Conservation (phyloP, 768 basidiomycete genomes). For the Crucibulum laeve region DNA sequence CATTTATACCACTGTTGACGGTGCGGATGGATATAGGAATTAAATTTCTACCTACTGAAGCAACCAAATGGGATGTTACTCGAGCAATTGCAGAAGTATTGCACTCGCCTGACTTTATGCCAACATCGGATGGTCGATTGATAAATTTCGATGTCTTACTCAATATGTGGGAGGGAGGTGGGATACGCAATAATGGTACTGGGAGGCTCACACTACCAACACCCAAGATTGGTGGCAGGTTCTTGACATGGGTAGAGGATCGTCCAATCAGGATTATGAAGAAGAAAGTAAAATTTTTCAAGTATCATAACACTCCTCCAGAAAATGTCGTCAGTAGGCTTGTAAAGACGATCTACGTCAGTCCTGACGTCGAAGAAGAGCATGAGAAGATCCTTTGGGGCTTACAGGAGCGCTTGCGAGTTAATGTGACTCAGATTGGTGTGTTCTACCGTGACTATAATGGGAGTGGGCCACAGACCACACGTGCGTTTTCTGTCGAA, state of each 20-base stretch:
- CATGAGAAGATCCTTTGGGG: constrained; percentile 37
- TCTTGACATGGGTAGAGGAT: constrained; percentile 38
- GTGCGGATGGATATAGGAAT: constrained; percentile 33
- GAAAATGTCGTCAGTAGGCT: constrained; percentile 27
- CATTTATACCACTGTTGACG: not conserved
- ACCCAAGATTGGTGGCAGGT: constrained; percentile 32
- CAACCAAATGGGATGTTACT: constrained; percentile 52
- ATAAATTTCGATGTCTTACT: constrained; percentile 63
- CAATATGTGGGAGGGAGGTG: constrained; percentile 40
- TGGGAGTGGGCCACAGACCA: constrained; percentile 20
- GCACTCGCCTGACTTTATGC: constrained; percentile 49
- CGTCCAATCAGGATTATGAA: constrained; percentile 36
- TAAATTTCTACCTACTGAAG: constrained; percentile 30
- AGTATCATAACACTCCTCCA: constrained; percentile 7
- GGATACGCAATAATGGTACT: constrained; percentile 54
- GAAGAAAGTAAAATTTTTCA: constrained; percentile 34
- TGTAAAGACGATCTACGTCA: constrained; percentile 50
- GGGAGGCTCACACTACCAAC: constrained; percentile 37
- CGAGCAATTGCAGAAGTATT: constrained; percentile 50
- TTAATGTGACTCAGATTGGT: constrained; percentile 67
- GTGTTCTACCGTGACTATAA: constrained; percentile 39
- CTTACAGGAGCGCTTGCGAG: constrained; percentile 44
- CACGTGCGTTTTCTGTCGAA: constrained; percentile 64
- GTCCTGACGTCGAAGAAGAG: constrained; percentile 50
- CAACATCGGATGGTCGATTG: constrained; percentile 19